Base-by-base conservation (phyloP, 441 rosid genomes). In the Melastoma candidum region DNA sequence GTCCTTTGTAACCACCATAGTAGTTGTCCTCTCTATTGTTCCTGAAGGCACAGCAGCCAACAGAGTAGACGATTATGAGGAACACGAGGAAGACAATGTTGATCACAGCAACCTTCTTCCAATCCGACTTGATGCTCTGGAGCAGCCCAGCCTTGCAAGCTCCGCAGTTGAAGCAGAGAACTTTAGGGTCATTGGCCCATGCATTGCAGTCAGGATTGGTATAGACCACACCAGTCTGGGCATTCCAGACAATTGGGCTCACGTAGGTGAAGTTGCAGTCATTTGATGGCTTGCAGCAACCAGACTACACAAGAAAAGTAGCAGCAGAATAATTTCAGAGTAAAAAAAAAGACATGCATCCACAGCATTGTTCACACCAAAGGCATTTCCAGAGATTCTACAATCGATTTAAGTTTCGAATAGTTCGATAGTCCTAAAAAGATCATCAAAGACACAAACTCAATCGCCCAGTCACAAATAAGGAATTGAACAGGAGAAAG, bases 21-120 rank as follows among this genome's bases (percentile, higher is more conserved):
- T 48, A 22, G 49, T 65, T 48, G 46, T 58, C 68, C 59, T 44
- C 58, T 46, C 68, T 53, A 25, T 58, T 64, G 68, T 64, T 64
- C 53, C 68, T 53, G 59, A 64, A 64, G 2, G 68, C 68, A 9
- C 68, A 64, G 58, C 68, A 64, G 12, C 68, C 68, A 12, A 64
- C 48, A 5, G 68, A 53, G 63, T 64, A 64, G 17, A 64, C 63
- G 12, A 64, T 36, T 9, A 64, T 27, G 58, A 64, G 68, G 55
- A 64, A 64, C 12, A 64, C 25, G n/a, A 64, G 68, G 55, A 64
- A 58, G 12, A 64, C 25, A 8, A 64, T 47, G 63, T 64, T 64
- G 45, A 64, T 53, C 12, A 64, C 27, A 2, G 68, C 68, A 5
- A 64, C 68, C 52, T 64, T 64, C 63, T 64, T 64, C 68, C 68